These are phyloP conservation scores for Mortierella sp. DNA, from an alignment of 371 early-diverging fungal genomes.

Conservation along the genomic window DNA sequence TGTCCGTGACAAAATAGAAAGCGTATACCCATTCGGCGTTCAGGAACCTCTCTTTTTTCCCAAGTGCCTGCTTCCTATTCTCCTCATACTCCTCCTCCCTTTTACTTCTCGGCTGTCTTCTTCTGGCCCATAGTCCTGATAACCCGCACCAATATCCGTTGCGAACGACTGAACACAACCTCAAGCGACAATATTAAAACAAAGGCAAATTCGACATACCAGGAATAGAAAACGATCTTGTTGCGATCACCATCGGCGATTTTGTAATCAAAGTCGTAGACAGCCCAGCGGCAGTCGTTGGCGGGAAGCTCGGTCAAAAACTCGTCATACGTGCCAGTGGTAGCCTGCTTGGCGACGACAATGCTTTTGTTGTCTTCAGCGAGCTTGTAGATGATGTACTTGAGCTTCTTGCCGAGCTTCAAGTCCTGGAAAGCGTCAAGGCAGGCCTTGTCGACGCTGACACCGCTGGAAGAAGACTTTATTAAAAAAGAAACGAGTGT, in stretches of 20 bases:
- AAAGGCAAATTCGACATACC: slow-evolving; percentile 62
- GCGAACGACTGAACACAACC: too few relatives aligned
- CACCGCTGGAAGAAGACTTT: slow-evolving; percentile 61
- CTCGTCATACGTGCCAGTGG: slow-evolving; percentile 59
- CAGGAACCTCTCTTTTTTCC: too few relatives aligned
- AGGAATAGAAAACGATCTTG: slow-evolving; percentile 76
- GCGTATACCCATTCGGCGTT: too few relatives aligned
- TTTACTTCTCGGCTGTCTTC: too few relatives aligned
- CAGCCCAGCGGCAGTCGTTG: slow-evolving; percentile 76
- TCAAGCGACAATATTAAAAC: not conserved
- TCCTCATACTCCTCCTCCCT: too few relatives aligned
- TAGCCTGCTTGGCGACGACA: slow-evolving; percentile 64
- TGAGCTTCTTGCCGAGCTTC: slow-evolving; percentile 68
- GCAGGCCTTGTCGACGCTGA: slow-evolving; percentile 63
- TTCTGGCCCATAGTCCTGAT: too few relatives aligned
- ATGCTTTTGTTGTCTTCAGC: slow-evolving; percentile 62
- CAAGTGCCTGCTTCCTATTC: too few relatives aligned
- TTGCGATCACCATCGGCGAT: slow-evolving; percentile 63
- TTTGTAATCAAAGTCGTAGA: slow-evolving; percentile 76
- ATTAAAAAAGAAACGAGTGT: not conserved
- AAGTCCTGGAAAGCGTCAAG: slow-evolving; percentile 63
- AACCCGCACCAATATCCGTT: too few relatives aligned
- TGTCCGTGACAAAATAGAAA: too few relatives aligned
- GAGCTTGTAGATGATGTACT: slow-evolving; percentile 77
- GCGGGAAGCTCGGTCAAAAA: slow-evolving; percentile 67